Percentiles rank a stretch among this genome's conserved stretches.
These are phyloP conservation scores for Catharanthus roseus DNA, from an alignment of 257 asterid genomes.

Conservation along the genomic window DNA sequence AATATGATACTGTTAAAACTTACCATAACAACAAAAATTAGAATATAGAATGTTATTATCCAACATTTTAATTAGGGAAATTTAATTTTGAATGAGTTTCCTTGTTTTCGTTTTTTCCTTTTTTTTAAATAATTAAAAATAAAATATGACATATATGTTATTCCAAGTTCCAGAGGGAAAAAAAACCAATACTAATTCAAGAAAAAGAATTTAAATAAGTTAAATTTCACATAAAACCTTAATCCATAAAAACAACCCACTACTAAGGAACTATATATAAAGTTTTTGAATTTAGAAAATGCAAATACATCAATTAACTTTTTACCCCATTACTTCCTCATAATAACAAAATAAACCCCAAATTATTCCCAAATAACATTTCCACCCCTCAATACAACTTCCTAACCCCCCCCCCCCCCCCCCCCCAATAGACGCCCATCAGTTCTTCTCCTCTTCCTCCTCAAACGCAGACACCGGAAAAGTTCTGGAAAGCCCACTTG, in stretches of 20 bases:
- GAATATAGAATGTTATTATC: no score
- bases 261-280: background rate
- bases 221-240: background rate
- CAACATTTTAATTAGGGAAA: no score
- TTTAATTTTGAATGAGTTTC: no score
- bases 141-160: no score
- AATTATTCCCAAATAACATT: constrained; percentile 7
- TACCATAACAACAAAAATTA: no score
- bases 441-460: constrained; percentile 18
- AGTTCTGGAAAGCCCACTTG: constrained; percentile 20
- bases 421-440: background rate
- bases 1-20: no score
- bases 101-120: no score
- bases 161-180: no score
- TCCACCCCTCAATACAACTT: background rate
- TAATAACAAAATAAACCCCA: background rate
- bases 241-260: background rate
- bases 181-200: no score
- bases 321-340: background rate
- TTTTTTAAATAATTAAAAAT: no score
- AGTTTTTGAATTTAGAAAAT: background rate
- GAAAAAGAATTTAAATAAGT: no score
- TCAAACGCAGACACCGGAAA: constrained; percentile 24
- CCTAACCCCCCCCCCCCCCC: background rate
- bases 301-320: background rate